These are phyloP conservation scores for Vigna radiata DNA, from an alignment of 306 rosid genomes.

Conservation along the genomic window DNA sequence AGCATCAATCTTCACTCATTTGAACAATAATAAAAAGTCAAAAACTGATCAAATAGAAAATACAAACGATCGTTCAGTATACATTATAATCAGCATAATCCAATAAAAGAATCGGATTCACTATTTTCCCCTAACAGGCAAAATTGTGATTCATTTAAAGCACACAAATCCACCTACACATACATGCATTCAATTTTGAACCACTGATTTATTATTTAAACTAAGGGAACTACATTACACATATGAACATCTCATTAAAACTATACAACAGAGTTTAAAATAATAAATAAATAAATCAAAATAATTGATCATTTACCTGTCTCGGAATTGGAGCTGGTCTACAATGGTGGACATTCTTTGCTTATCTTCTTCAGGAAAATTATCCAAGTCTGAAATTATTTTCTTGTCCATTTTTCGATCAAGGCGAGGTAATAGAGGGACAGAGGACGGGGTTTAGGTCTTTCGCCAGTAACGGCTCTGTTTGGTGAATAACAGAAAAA, in stretches of 20 bases:
- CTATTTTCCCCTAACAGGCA: not conserved
- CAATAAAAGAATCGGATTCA: not conserved
- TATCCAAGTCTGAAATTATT: conserved; percentile 54
- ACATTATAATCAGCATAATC: not conserved
- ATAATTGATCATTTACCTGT: conserved; percentile 57
- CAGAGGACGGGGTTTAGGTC: not conserved
- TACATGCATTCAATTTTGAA: not conserved
- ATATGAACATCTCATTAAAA: not conserved
- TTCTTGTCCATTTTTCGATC: conserved; percentile 67
- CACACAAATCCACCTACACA: not conserved
- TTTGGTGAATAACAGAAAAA: not conserved
- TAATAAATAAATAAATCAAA: not conserved
- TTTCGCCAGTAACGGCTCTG: conserved; percentile 2
- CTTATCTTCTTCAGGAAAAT: conserved; percentile 71
- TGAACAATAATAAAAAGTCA: not conserved
- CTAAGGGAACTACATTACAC: not conserved
- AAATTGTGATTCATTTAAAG: conserved; percentile 28
- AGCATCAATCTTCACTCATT: conserved; percentile 23
- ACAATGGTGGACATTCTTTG: conserved; percentile 62
- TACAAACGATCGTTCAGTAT: conserved; percentile 5
- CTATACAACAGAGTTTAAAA: not conserved
- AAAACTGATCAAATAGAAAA: conserved; percentile 22
- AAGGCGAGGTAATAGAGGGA: not conserved
- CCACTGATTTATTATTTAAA: not conserved
- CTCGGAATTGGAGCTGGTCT: conserved; percentile 72